Evolutionary conservation across 176 grass and related monocot species (phyloP).

Genomic region (Phyllostachys edulis): DNA sequence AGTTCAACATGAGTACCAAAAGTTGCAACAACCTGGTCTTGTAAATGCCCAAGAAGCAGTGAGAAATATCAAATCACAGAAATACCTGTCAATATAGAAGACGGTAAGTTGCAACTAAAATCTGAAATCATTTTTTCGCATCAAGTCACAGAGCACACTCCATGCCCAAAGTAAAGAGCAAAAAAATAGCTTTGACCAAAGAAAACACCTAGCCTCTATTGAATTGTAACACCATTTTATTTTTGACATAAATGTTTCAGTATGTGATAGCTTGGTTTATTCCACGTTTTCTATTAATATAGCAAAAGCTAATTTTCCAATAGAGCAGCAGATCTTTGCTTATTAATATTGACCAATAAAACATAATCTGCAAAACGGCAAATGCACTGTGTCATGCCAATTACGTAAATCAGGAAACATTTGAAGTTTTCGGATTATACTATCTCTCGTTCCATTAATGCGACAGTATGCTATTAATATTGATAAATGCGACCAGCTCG

Average conservation of each 20-base stretch:
- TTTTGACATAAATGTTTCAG: slow-evolving; percentile 1
- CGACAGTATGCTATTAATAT: slow-evolving; percentile 25
- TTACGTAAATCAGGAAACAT: slow-evolving; percentile 14
- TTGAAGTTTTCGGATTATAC: background rate
- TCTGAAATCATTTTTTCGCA: background rate
- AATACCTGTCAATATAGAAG: slow-evolving; percentile 40
- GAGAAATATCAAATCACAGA: slow-evolving; percentile 32
- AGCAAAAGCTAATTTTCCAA: background rate
- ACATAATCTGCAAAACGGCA: background rate
- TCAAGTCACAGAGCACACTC: background rate
- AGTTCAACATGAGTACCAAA: slow-evolving; percentile 25
- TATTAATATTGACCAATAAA: slow-evolving; percentile 11
- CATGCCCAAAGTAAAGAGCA: slow-evolving; percentile 1
- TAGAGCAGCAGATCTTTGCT: background rate
- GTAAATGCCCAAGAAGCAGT: slow-evolving; percentile 20
- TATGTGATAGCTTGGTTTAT: background rate
- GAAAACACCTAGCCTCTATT: background rate
- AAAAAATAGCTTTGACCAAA: slow-evolving; percentile 19
- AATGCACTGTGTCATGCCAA: slow-evolving; percentile 12
- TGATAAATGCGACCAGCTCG: slow-evolving; percentile 8
- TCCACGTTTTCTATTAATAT: background rate
- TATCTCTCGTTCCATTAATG: background rate
- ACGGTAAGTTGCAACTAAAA: slow-evolving; percentile 17
- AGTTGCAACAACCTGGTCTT: slow-evolving; percentile 27
- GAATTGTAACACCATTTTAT: background rate